Evolutionary conservation across 2,329 filamentous ascomycete species (phyloP).

Genomic region (Metarhizium humberi): DNA sequence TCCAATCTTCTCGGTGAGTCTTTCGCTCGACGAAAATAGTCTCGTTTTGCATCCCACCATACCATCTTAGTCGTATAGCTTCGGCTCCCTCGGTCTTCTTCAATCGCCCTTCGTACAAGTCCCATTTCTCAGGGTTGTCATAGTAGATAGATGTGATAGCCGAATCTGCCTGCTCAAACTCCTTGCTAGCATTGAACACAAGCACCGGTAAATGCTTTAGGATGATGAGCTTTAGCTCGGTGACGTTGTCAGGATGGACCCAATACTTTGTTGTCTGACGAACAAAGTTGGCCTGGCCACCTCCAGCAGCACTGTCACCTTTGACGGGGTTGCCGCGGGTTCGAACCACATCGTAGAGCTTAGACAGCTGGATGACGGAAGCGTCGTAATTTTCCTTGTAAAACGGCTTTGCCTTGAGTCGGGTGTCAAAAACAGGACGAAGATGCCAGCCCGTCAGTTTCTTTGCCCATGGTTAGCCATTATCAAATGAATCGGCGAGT

Average conservation of each 20-base stretch:
- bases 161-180: slow-evolving; percentile 82
- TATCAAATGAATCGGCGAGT: not conserved
- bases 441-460: slow-evolving; percentile 94
- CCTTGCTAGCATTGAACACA: slow-evolving; percentile 95
- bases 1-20: slow-evolving; percentile 98
- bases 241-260: slow-evolving; percentile 98
- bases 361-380: slow-evolving; percentile 89
- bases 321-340: slow-evolving; percentile 88
- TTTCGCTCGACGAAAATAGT: slow-evolving; percentile 97
- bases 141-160: slow-evolving; percentile 99
- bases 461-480: slow-evolving; percentile 30
- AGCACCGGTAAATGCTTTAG: slow-evolving; percentile 94
- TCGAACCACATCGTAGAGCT: slow-evolving; percentile 87
- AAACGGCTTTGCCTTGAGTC: slow-evolving; percentile 92
- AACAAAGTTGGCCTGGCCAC: slow-evolving; percentile 88
- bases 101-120: slow-evolving; percentile 84
- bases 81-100: slow-evolving; percentile 98
- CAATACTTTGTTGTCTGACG: slow-evolving; percentile 98
- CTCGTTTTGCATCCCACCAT: slow-evolving; percentile 90
- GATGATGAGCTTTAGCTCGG: slow-evolving; percentile 94
- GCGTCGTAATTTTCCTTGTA: slow-evolving; percentile 99
- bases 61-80: slow-evolving; percentile 93
- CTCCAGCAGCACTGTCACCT: slow-evolving; percentile 85
- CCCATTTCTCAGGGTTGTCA: slow-evolving; percentile 90
- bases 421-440: slow-evolving; percentile 88